Conservation (phyloP, 2,329 filamentous ascomycete genomes). For the Penicillium sp. region DNA sequence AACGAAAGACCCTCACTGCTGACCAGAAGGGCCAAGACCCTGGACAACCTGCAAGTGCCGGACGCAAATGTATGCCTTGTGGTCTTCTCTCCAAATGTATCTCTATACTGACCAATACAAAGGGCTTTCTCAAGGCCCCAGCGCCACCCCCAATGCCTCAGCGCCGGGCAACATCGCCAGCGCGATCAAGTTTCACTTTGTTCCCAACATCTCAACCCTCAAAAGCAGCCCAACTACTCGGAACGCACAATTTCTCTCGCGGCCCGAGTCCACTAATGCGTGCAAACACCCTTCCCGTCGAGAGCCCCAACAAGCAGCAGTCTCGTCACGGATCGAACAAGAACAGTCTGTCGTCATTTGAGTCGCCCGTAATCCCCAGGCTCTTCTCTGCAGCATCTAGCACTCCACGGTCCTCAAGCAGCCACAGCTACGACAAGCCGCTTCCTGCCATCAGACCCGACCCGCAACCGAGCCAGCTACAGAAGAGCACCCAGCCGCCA, state of each 20-base stretch:
- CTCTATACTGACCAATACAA: background rate
- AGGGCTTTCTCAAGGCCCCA: slow-evolving; percentile 14
- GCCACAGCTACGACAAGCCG: slow-evolving; percentile 21
- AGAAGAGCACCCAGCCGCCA: background rate
- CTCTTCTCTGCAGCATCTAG: slow-evolving; percentile 10
- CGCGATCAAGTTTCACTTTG: slow-evolving; percentile 38
- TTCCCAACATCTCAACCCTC: slow-evolving; percentile 38
- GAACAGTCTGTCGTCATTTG: slow-evolving; percentile 13
- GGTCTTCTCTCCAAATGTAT: background rate
- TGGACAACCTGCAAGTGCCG: slow-evolving; percentile 56
- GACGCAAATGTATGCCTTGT: slow-evolving; percentile 43
- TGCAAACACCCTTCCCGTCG: slow-evolving; percentile 22
- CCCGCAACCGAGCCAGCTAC: background rate
- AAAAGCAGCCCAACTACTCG: slow-evolving; percentile 34
- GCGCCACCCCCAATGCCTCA: slow-evolving; percentile 24
- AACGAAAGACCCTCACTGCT: slow-evolving; percentile 33
- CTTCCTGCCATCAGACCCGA: slow-evolving; percentile 23
- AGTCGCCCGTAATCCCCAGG: slow-evolving; percentile 13
- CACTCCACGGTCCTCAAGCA: slow-evolving; percentile 17
- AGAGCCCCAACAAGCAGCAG: slow-evolving; percentile 19
- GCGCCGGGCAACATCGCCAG: slow-evolving; percentile 41
- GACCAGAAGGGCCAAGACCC: slow-evolving; percentile 39
- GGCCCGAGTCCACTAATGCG: slow-evolving; percentile 28
- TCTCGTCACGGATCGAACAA: slow-evolving; percentile 8
- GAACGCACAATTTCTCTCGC: slow-evolving; percentile 34